Evolutionary conservation across 129 eudicot genomes (phyloP).

Genomic region (Flaveria robusta): DNA sequence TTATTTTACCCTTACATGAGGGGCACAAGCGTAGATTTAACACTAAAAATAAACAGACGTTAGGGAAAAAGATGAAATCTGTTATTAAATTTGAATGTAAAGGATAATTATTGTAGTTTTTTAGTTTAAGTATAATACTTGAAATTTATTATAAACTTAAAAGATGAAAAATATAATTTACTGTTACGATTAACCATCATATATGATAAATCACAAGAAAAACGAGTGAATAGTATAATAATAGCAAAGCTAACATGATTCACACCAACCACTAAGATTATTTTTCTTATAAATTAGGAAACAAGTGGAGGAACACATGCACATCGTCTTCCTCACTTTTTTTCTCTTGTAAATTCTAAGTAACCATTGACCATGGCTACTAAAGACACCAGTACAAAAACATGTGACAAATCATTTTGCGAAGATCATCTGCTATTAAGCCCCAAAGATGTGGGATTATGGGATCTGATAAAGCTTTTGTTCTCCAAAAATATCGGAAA

Average conservation of each 20-base stretch:
- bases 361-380: constrained; percentile 26
- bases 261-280: neutral
- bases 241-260: neutral
- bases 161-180: no score
- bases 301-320: neutral
- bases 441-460: constrained; percentile 47
- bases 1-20: no score
- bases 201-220: neutral
- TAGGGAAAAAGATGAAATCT: no score
- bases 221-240: neutral
- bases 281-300: constrained; percentile 18
- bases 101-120: no score
- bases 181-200: no score
- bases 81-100: no score
- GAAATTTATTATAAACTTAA: no score
- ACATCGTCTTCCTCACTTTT: constrained; percentile 2
- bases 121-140: no score
- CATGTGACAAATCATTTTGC: constrained; percentile 50
- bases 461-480: constrained; percentile 40
- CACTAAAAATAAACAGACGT: no score
- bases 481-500: constrained; percentile 42
- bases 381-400: neutral
- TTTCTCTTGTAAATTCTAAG: neutral
- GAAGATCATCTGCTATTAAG: constrained; percentile 49
- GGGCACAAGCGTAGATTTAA: no score